Conservation (phyloP, 2,329 filamentous ascomycete genomes). For the Colletotrichum sp. region DNA sequence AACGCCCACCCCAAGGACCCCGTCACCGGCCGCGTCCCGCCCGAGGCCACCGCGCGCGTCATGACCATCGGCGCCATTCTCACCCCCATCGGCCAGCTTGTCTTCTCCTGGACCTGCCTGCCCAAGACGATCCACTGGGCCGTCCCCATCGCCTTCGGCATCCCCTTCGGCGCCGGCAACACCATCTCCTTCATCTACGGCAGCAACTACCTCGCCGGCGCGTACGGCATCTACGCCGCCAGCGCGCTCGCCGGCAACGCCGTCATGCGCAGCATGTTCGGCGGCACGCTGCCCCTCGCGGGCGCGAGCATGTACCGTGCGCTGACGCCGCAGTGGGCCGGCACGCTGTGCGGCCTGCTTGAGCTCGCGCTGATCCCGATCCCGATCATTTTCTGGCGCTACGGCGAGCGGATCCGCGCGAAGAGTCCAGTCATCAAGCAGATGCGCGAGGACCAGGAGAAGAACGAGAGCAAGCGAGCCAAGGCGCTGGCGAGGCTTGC, state of each 20-base stretch:
- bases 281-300: conserved; percentile 79
- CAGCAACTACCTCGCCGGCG: conserved; percentile 78
- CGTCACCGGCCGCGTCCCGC: conserved; percentile 72
- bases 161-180: conserved; percentile 82
- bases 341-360: conserved; percentile 75
- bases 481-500: conserved; percentile 31
- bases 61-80: conserved; percentile 80
- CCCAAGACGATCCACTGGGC: conserved; percentile 82
- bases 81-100: conserved; percentile 79
- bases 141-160: conserved; percentile 76
- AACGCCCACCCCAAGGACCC: conserved; percentile 78
- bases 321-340: conserved; percentile 79
- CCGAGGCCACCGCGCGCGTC: conserved; percentile 82
- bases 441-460: conserved; percentile 50
- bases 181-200: conserved; percentile 82
- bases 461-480: conserved; percentile 35
- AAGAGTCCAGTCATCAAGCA: conserved; percentile 54
- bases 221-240: conserved; percentile 79
- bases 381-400: conserved; percentile 77
- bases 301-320: conserved; percentile 73
- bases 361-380: conserved; percentile 80
- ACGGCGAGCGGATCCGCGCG: conserved; percentile 57
- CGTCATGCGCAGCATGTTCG: conserved; percentile 73
- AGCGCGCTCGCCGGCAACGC: conserved; percentile 82
- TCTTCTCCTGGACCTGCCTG: conserved; percentile 88